Base-by-base conservation (phyloP, 169 alveolate genomes). In the Theileria parva region DNA sequence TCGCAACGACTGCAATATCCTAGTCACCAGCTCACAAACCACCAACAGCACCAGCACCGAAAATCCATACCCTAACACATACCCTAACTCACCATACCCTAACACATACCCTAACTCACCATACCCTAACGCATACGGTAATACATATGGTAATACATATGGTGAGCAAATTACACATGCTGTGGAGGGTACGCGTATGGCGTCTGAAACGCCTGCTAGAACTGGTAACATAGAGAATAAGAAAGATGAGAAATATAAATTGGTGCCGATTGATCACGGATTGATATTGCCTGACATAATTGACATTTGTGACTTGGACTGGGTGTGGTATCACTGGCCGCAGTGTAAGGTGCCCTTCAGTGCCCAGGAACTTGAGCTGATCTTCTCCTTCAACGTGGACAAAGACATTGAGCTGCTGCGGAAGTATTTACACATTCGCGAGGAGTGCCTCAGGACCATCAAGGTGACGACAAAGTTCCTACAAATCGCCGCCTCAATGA, bases 251-350 rank as follows among this genome's bases (percentile, higher is more conserved):
- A 90, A 94, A 75, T 93, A 92, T 87, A 95, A 96, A 73, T 93
- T 98, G 51, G 93, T 98, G 19, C 99, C 99, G n/a, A 97, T 98
- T 34, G 99, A 98, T 86, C 99, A 98, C 91, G 99, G 99, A 0
- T 86, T 97, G 59, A 94, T 97, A 51, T 88, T 98, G 84, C 99
- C 99, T 11, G 99, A 97, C 86, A 95, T 92, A 53, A 89, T 97
- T 44, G 99, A 97, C 84, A 98, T 98, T 1, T 96, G 97, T n/a
- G 96, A 97, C 59, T 93, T 96, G 85, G 99, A 98, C 64, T 86
- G 97, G 71, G 98, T 96, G 19, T 98, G 99, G 99, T 95, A 94
- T 86, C 97, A 94, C 19, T 98, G 99, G 99, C 98, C 96, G 0
- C 97, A 97, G 73, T 93, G 99, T 63, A 91, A 92, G 91, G 86